These are phyloP conservation scores for Infundibulicybe gibba DNA, from an alignment of 768 basidiomycete genomes.

Conservation along the genomic window DNA sequence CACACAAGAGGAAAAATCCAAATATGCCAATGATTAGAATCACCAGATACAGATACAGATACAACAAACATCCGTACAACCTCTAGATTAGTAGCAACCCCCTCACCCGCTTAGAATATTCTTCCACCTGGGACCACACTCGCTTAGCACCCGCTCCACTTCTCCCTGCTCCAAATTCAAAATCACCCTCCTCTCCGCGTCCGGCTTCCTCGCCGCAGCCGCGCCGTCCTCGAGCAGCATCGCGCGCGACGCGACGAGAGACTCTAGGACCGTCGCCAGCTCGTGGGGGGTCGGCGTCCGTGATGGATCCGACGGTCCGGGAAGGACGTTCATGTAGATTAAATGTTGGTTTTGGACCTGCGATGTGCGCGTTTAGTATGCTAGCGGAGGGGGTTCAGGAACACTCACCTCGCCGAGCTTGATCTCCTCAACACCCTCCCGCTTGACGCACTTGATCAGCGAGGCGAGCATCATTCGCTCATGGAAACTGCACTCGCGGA, in stretches of 20 bases:
- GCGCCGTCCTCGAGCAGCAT: conserved; percentile 68
- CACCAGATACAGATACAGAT: no score
- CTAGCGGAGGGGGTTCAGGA: background rate
- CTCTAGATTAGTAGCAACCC: no score
- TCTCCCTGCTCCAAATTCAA: conserved; percentile 84
- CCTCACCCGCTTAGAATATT: conserved; percentile 35
- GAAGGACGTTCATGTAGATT: conserved; percentile 62
- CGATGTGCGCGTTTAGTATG: background rate
- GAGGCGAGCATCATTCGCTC: conserved; percentile 87
- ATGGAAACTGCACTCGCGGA: conserved; percentile 81
- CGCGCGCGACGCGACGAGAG: conserved; percentile 74
- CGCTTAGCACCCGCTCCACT: conserved; percentile 81
- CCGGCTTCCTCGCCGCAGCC: conserved; percentile 47
- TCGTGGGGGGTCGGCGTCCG: conserved; percentile 60
- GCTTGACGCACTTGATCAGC: conserved; percentile 74
- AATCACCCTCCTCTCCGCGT: conserved; percentile 66
- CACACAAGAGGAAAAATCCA: no score
- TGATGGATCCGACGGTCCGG: conserved; percentile 51
- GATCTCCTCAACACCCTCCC: conserved; percentile 86
- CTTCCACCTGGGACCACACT: conserved; percentile 71
- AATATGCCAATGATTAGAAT: no score
- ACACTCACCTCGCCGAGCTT: conserved; percentile 72
- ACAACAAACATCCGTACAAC: no score
- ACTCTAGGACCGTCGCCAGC: conserved; percentile 66
- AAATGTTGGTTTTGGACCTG: conserved; percentile 74